Evolutionary conservation across 345 rosid genomes (phyloP).

Genomic region (Viola odorata): DNA sequence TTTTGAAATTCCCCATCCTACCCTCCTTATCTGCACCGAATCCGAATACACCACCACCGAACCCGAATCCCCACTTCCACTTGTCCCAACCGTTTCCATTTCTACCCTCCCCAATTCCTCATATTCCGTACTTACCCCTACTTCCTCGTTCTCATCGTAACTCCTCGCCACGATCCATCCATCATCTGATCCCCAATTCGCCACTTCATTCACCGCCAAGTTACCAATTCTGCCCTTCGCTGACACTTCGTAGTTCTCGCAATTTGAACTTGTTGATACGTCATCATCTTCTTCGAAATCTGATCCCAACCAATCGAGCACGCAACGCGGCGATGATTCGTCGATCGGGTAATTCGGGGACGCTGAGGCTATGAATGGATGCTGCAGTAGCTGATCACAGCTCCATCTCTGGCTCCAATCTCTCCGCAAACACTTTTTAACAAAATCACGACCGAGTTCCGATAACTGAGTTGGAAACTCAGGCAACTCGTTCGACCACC

Average conservation of each 20-base stretch:
- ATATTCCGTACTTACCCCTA: constrained; percentile 20
- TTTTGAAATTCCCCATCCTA: not conserved
- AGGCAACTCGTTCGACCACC: constrained; percentile 46
- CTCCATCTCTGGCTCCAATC: constrained; percentile 56
- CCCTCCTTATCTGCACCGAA: constrained; percentile 5
- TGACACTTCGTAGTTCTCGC: constrained; percentile 7
- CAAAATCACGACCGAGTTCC: constrained; percentile 51
- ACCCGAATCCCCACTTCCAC: constrained; percentile 1
- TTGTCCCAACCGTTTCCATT: constrained; percentile 15
- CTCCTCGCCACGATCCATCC: constrained; percentile 24
- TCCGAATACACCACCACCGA: constrained; percentile 3
- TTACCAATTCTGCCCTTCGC: constrained; percentile 33
- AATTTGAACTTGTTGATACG: constrained; percentile 9
- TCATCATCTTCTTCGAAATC: constrained; percentile 29
- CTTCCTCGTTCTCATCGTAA: not conserved
- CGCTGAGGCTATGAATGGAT: constrained; percentile 47
- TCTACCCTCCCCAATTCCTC: constrained; percentile 12
- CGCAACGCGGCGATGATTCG: constrained; percentile 70
- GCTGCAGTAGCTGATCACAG: constrained; percentile 61
- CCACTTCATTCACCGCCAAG: constrained; percentile 29
- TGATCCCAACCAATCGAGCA: constrained; percentile 49
- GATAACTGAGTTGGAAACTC: constrained; percentile 42
- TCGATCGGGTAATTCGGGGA: constrained; percentile 6
- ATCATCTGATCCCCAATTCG: constrained; percentile 50
- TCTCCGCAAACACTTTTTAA: constrained; percentile 51